Conservation (phyloP, 495 filamentous ascomycete species). For the Bacidia gigantensis region DNA sequence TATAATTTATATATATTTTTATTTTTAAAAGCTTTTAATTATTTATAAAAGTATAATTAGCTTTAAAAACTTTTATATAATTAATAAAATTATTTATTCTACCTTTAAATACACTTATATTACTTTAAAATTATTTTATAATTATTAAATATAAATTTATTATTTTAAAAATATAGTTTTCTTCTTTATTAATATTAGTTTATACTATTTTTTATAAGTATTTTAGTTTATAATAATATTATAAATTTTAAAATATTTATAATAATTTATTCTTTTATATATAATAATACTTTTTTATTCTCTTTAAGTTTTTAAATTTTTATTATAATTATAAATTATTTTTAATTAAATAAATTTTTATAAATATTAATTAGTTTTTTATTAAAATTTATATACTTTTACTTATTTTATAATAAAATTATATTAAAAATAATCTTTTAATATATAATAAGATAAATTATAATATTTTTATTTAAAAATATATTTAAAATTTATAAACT, state of each 20-base stretch:
- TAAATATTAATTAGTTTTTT: slow-evolving; percentile 3
- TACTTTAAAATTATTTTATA: not conserved
- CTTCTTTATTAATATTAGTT: too few species aligned
- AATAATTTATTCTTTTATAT: slow-evolving; percentile 2
- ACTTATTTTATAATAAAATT: slow-evolving; percentile 9
- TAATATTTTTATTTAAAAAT: too few species aligned
- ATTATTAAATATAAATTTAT: not conserved
- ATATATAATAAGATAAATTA: too few species aligned
- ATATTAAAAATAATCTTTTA: not conserved
- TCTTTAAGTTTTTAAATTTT: not conserved
- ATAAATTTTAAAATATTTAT: slow-evolving; percentile 4
- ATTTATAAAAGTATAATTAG: too few species aligned
- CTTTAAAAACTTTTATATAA: too few species aligned
- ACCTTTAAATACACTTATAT: too few species aligned
- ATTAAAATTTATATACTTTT: slow-evolving; percentile 7
- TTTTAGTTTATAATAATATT: slow-evolving; percentile 3
- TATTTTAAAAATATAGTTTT: slow-evolving; percentile 2
- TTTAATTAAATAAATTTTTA: not conserved
- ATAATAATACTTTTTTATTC: not conserved
- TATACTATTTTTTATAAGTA: too few species aligned
- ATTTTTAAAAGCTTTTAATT: too few species aligned
- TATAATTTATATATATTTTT: too few species aligned
- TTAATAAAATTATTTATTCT: too few species aligned
- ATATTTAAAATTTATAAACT: too few species aligned
- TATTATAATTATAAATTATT: not conserved